Conservation (phyloP, 768 basidiomycete genomes). For the Psilocybe tampanensis region DNA sequence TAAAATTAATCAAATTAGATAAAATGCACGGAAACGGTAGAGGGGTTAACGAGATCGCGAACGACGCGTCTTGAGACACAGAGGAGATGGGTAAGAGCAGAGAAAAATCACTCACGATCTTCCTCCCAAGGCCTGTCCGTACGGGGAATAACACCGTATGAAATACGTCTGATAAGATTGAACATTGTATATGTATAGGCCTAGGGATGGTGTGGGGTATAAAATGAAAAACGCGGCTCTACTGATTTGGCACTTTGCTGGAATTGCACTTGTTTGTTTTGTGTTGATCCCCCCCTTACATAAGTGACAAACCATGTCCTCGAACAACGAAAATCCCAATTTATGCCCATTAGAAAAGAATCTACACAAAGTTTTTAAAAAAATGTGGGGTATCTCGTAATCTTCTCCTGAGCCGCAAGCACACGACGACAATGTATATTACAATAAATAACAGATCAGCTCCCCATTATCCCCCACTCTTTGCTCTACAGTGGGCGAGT, state of each 20-base stretch:
- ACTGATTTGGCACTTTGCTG: conserved; percentile 13
- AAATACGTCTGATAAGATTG: conserved; percentile 70
- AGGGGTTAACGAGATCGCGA: conserved; percentile 9
- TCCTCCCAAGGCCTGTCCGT: conserved; percentile 79
- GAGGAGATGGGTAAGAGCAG: neutral
- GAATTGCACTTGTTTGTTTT: conserved; percentile 14
- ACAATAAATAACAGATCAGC: neutral
- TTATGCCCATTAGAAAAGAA: conserved; percentile 2
- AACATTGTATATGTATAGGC: conserved; percentile 63
- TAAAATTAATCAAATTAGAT: conserved; percentile 4
- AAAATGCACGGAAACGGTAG: conserved; percentile 16
- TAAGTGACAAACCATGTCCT: no score
- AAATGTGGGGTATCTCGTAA: conserved; percentile 5
- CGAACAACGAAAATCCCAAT: neutral
- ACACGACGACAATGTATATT: neutral
- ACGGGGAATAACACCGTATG: conserved; percentile 67
- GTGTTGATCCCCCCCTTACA: neutral
- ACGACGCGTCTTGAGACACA: conserved; percentile 23
- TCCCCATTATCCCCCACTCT: neutral
- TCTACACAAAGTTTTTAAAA: conserved; percentile 1
- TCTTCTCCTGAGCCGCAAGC: neutral
- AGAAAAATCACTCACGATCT: conserved; percentile 55
- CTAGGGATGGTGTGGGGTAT: conserved; percentile 9
- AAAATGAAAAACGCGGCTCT: conserved; percentile 6
- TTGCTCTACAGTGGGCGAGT: neutral